Conservation (phyloP, 768 basidiomycete species). For the Lactarius indigo region DNA sequence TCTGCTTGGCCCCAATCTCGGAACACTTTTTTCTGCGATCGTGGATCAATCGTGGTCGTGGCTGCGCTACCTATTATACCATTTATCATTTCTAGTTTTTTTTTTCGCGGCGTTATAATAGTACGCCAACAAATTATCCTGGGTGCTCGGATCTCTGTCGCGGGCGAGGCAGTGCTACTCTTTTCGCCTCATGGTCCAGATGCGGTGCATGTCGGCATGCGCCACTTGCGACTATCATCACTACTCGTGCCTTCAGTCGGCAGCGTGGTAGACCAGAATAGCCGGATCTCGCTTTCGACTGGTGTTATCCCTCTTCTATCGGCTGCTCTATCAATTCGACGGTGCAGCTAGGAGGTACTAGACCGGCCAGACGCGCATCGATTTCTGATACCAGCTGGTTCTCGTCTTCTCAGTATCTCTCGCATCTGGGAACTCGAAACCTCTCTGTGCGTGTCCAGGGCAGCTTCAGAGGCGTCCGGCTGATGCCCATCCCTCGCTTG, state of each 20-base stretch:
- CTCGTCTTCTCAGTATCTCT: conserved; percentile 11
- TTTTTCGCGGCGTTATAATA: background rate
- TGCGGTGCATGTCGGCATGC: conserved; percentile 5
- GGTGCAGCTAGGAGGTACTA: background rate
- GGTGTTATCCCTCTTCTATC: background rate
- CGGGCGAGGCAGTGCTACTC: background rate
- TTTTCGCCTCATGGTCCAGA: conserved; percentile 5
- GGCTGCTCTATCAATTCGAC: background rate
- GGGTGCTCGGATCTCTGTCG: conserved; percentile 11
- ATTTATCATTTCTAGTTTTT: background rate
- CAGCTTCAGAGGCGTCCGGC: background rate
- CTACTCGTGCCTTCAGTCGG: background rate
- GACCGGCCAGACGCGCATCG: background rate
- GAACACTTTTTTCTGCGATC: background rate
- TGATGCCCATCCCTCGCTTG: background rate
- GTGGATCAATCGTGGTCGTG: background rate
- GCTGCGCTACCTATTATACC: background rate
- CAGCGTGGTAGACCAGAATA: background rate
- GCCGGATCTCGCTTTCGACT: background rate
- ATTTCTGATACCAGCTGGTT: background rate
- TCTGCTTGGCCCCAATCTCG: background rate
- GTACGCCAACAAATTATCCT: conserved; percentile 13
- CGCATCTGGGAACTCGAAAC: conserved; percentile 10
- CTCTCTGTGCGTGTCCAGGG: background rate
- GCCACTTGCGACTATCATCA: conserved; percentile 8